Evolutionary conservation across 768 basidiomycete species (phyloP).

Genomic region (Phlebiopsis gigantea): DNA sequence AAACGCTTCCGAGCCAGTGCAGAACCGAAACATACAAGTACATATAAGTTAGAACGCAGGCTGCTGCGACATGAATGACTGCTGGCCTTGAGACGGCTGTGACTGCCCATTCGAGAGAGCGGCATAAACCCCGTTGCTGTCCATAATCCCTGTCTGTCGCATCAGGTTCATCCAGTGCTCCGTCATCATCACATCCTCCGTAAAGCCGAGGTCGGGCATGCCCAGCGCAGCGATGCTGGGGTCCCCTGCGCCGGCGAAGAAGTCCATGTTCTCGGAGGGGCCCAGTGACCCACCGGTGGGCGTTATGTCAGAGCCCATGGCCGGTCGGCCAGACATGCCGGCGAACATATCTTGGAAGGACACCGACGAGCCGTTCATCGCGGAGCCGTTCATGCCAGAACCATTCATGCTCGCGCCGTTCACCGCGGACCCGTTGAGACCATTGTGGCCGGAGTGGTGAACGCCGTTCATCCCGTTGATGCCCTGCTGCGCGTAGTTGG

Average conservation of each 20-base stretch:
- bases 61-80: not conserved
- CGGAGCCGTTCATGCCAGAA: not conserved
- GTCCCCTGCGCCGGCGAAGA: constrained; percentile 14
- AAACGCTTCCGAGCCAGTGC: too few species aligned
- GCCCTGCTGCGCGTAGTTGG: not conserved
- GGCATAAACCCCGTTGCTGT: constrained; percentile 17
- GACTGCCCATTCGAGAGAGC: not conserved
- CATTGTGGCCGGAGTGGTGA: not conserved
- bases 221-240: constrained; percentile 36
- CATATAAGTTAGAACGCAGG: not conserved
- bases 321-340: not conserved
- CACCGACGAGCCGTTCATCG: not conserved
- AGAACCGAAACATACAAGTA: not conserved
- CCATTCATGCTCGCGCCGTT: not conserved
- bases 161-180: constrained; percentile 66
- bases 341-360: not conserved
- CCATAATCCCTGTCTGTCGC: constrained; percentile 54
- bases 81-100: not conserved
- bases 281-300: too few species aligned
- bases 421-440: not conserved
- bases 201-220: constrained; percentile 36
- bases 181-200: constrained; percentile 56
- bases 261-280: not conserved
- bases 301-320: not conserved
- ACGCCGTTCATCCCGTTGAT: not conserved